A percentile compares a stretch with the other conserved stretches of the same genome.
Conservation (phyloP, 139 green algal species). For the Chlamydomonas asymmetrica region DNA sequence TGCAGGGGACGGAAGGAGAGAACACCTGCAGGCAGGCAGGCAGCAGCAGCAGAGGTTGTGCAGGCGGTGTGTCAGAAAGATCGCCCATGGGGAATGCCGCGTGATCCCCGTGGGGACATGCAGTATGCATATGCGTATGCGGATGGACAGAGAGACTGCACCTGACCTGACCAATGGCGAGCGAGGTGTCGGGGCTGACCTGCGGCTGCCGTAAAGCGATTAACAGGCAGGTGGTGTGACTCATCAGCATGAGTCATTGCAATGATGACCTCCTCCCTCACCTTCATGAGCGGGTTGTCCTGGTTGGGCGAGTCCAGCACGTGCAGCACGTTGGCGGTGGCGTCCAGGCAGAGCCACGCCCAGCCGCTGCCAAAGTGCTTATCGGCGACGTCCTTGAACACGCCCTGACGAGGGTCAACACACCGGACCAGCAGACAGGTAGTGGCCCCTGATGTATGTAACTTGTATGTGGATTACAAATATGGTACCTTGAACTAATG, state of each 20-base stretch:
- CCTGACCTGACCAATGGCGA: neutral
- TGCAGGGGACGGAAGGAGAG: constrained; percentile 32
- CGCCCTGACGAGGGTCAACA: no score
- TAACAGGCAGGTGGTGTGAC: neutral
- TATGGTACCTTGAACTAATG: no score
- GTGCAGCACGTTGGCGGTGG: constrained; percentile 45
- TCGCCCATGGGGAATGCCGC: neutral
- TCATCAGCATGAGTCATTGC: neutral
- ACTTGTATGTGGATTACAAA: no score
- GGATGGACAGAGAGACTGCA: no score
- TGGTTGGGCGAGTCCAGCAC: constrained; percentile 83
- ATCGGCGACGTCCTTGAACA: neutral
- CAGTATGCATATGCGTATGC: neutral
- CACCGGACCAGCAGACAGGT: no score
- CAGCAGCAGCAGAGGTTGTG: neutral
- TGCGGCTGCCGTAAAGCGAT: neutral
- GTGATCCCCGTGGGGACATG: neutral
- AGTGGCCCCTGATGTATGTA: no score
- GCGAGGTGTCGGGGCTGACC: neutral
- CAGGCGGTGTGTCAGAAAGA: neutral
- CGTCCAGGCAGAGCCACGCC: constrained; percentile 77
- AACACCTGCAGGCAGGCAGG: constrained; percentile 44
- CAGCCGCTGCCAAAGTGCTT: constrained; percentile 67
- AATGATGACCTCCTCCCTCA: neutral
- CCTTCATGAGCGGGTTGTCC: constrained; percentile 48